phyloP scores from a whole-genome alignment of 2,329 filamentous ascomycete genomes.

The Cyphellophora attinorum region DNA sequence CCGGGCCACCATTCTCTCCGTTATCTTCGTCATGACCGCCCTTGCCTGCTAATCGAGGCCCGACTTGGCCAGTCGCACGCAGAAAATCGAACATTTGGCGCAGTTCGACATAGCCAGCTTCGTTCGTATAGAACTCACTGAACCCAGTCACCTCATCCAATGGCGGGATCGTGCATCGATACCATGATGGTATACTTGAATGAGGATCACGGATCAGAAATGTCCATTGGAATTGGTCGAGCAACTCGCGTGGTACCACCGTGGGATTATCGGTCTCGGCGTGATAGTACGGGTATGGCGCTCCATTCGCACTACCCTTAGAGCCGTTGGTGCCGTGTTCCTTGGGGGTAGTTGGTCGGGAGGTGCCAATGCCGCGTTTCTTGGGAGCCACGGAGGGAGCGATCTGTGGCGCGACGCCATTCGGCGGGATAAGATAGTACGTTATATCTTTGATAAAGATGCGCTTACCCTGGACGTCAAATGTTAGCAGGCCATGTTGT shows the following conservation, averaged over 20 bases:
- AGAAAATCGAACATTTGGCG: constrained; percentile 82
- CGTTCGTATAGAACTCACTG: constrained; percentile 72
- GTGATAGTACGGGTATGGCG: constrained; percentile 48
- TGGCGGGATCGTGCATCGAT: constrained; percentile 85
- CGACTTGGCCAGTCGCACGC: constrained; percentile 57
- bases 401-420: constrained; percentile 56
- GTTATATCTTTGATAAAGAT: constrained; percentile 98
- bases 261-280: constrained; percentile 70
- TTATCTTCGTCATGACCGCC: constrained; percentile 23
- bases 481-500: constrained; percentile 26
- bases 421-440: constrained; percentile 77
- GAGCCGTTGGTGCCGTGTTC: constrained; percentile 23
- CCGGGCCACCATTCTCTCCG: constrained; percentile 18
- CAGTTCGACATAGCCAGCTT: constrained; percentile 86
- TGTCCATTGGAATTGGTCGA: constrained; percentile 81
- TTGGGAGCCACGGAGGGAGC: constrained; percentile 63
- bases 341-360: constrained; percentile 12
- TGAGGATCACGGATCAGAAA: constrained; percentile 97
- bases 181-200: constrained; percentile 84
- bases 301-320: constrained; percentile 18
- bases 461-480: constrained; percentile 69
- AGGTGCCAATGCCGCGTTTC: constrained; percentile 52
- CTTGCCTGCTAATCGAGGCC: constrained; percentile 50
- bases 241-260: constrained; percentile 62
- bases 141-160: constrained; percentile 75